Evolutionary conservation across 164 flowering plant species (phyloP).

Genomic region (Houttuynia cordata): DNA sequence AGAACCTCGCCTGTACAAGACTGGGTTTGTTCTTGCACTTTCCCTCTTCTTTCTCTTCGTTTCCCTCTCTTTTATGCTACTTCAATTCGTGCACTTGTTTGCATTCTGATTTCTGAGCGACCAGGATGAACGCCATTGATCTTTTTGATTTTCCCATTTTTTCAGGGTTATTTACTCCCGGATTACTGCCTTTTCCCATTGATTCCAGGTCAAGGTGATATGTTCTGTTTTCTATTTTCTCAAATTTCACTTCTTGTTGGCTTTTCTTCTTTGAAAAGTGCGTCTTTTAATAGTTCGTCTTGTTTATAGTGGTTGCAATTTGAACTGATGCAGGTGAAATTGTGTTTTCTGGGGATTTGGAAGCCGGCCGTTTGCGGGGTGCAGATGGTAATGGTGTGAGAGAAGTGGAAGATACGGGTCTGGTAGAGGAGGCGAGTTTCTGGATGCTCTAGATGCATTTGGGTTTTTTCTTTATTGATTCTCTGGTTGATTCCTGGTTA

Average conservation of each 20-base stretch:
- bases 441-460: not conserved
- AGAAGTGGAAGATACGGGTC: not conserved
- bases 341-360: not conserved
- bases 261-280: not conserved
- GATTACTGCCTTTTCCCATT: too few species aligned
- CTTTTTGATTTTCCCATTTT: too few species aligned
- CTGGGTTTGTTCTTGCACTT: not conserved
- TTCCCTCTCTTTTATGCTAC: too few species aligned
- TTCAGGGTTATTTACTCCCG: too few species aligned
- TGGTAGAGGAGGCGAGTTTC: not conserved
- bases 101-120: too few species aligned
- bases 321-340: not conserved
- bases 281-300: not conserved
- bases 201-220: too few species aligned
- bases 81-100: too few species aligned
- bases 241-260: too few species aligned
- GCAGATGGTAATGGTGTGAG: not conserved
- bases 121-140: too few species aligned
- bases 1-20: not conserved
- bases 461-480: too few species aligned
- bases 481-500: not conserved
- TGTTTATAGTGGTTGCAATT: not conserved
- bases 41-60: too few species aligned
- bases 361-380: not conserved
- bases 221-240: too few species aligned